phyloP scores from a whole-genome alignment of 345 rosid species.

The Syzygium jambos region DNA sequence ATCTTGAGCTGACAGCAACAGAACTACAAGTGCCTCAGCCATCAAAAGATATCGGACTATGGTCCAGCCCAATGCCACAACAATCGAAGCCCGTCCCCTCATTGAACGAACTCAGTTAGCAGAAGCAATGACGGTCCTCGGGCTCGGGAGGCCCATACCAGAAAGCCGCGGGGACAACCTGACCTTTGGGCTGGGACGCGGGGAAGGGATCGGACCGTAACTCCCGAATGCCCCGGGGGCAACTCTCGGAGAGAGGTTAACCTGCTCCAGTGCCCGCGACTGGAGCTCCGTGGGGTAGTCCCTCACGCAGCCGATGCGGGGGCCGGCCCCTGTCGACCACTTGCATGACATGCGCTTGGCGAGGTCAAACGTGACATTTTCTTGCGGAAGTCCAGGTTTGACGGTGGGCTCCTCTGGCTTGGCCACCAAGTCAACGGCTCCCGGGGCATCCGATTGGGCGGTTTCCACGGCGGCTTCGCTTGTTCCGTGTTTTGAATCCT shows the following conservation, averaged over 20 bases:
- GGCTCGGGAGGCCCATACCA: conserved; percentile 77
- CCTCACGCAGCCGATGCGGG: conserved; percentile 82
- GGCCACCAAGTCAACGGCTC: background rate
- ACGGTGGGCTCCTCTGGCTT: background rate
- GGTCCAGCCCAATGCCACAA: background rate
- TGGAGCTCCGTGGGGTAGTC: conserved; percentile 71
- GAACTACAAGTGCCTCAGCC: background rate
- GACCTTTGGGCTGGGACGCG: conserved; percentile 69
- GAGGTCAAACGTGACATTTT: conserved; percentile 1
- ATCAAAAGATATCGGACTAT: background rate
- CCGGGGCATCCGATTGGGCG: background rate
- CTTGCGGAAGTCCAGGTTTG: conserved; percentile 2
- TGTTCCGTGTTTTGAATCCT: conserved; percentile 8
- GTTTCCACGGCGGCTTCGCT: background rate
- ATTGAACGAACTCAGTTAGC: background rate
- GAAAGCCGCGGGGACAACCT: conserved; percentile 72
- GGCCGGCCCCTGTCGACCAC: conserved; percentile 72
- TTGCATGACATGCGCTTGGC: conserved; percentile 42
- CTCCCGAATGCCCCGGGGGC: conserved; percentile 12
- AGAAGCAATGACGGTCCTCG: conserved; percentile 19
- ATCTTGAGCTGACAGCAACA: background rate
- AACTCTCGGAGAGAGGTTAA: conserved; percentile 70
- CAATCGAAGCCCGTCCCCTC: background rate
- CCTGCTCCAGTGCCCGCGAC: conserved; percentile 72
- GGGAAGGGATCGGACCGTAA: conserved; percentile 82